Evolutionary conservation across 768 basidiomycete species (phyloP), one percentile per base, ranked within the genome.

Genomic region (Boletales sp.): DNA sequence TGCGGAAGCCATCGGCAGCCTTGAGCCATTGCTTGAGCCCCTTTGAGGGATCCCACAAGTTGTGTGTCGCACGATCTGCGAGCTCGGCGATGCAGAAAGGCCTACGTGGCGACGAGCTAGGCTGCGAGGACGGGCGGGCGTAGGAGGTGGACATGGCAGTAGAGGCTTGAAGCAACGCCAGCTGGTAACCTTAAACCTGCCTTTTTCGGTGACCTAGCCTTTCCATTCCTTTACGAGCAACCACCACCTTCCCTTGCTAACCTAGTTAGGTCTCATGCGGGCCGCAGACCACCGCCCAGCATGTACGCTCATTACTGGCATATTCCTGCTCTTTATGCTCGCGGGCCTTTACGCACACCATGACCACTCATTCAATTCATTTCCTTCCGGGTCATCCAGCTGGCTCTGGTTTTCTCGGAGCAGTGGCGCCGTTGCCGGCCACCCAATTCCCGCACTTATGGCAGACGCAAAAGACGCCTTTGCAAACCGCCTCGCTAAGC

Each of bases 371-470:
- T 28, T 28, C 25, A 28, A 28, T 28, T 28, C 5, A 28, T 28
- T 28, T 28, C 25, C 25, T 5, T 28, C 25, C 3, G 25, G 58
- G 64, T 33, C 63, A 2, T 54, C 57, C 18, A 56, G 43, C 12
- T 62, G 67, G 49, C 41, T 67, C 33, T 51, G 58, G 31, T 61
- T 67, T 41, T 10, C 36, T 14, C 53, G 46, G 7, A 34, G 9
- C 31, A 21, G 25, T 28, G 53, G 21, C n/a, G n/a, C 33, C 8
- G 38, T 55, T 42, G 46, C 54, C 2, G 65, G 70, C 14, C 92
- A 99, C 65, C 94, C 95, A 6, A 96, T 98, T 55, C 76, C 91
- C 1, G 74, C 72, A 34, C 80, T 97, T 56, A 88, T 98, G 78
- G 79, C 81, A 12, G 82, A 90, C 2, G 96, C 93, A 1, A 90